phyloP scores from a whole-genome alignment of 2,329 filamentous ascomycete species.

The Pseudomassariella vexata region DNA sequence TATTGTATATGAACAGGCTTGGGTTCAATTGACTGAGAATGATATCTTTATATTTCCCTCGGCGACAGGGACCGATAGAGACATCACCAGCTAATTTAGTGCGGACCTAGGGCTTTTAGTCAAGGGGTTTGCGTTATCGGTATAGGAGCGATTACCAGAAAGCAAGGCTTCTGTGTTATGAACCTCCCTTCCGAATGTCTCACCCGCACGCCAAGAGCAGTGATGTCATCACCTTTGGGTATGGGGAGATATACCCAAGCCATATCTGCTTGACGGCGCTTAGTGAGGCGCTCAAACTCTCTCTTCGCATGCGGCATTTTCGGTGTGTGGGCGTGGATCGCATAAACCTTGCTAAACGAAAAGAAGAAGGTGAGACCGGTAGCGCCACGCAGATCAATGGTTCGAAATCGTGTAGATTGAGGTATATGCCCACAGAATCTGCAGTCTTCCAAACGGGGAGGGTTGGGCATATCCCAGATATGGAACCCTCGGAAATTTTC shows the following conservation, averaged over 20 bases:
- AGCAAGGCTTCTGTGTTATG: constrained; percentile 1
- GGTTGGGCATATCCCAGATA: constrained; percentile 4
- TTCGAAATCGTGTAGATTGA: constrained; percentile 1
- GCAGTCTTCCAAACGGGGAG: not conserved
- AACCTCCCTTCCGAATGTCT: not conserved
- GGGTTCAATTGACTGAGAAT: not conserved
- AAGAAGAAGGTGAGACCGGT: constrained; percentile 4
- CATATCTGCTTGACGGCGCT: not conserved
- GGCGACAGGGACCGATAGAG: not conserved
- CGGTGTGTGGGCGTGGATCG: not conserved
- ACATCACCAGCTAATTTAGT: constrained; percentile 4
- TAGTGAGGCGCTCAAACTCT: not conserved
- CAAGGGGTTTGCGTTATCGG: not conserved
- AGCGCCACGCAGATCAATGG: constrained; percentile 1
- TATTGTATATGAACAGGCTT: constrained; percentile 2
- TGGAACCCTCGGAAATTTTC: not conserved
- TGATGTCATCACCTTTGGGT: constrained; percentile 2
- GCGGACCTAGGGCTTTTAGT: constrained; percentile 1
- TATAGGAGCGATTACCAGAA: constrained; percentile 2
- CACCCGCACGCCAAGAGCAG: not conserved
- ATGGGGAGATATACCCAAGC: constrained; percentile 5
- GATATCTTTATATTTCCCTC: not conserved
- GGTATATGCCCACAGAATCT: not conserved
- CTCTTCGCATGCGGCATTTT: not conserved
- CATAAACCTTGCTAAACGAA: not conserved